Evolutionary conservation across 2,329 filamentous ascomycete species (phyloP), one percentile per base, ranked within the genome.

Genomic region (Catunica adiposa): DNA sequence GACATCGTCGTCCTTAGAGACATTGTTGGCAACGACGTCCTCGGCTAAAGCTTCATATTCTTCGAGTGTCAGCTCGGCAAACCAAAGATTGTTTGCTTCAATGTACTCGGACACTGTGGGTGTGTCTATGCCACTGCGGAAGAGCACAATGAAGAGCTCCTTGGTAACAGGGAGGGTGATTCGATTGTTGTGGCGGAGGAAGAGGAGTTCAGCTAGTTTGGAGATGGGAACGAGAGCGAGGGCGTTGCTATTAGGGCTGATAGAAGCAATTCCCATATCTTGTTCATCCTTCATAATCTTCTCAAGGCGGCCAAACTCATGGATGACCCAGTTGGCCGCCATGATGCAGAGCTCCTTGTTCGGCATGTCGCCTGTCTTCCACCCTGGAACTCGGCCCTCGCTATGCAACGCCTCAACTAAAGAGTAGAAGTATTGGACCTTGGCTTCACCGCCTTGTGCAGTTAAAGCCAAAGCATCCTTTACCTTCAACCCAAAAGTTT

Each of bases 391-490:
- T 63, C 3, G 62, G 58, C 23, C 7, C 17, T 0, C 47, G 57
- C 0, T 52, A 50, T 70, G 66, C 0, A 83, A 63, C 1, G 66
- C 64, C 2, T 74, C 70, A 1, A 86, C 71, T 0, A 87, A 78
- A 25, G 78, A 75, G 63, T 84, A 82, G 64, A 89, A 94, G 66
- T 89, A 96, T 61, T 95, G 83, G 3, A 92, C 70, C 44, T 89
- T 78, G 6, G 81, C 81, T 6, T 89, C 89, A 55, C 84, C 78
- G 60, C 97, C 86, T 0, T 94, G 71, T 6, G 79, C 76, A 50
- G 89, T 75, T 34, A 98, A 71, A 0, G 89, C 85, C 61, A 86
- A 77, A 1, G 90, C 89, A 63, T 98, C 92, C 65, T 92, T 92
- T 6, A 79, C 66, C 0, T 82, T 84, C 11, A 98, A 71, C 0